Evolutionary conservation across 2,329 filamentous ascomycete species (phyloP), one percentile per base, ranked within the genome.

Genomic region (Lasiodiplodia sp.): DNA sequence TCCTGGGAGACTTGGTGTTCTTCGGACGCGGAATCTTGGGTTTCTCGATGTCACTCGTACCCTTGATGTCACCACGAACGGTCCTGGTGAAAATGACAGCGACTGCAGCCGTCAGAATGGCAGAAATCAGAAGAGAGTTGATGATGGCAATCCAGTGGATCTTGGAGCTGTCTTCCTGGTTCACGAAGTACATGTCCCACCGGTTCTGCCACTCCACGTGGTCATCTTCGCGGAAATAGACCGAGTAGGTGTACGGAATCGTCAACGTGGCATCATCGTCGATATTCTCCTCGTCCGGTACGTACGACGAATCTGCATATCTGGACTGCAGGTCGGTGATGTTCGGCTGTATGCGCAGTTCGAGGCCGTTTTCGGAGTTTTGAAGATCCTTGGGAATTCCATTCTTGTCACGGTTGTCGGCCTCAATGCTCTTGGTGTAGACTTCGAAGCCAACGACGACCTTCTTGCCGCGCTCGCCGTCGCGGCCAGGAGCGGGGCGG

Each of bases 111-210:
- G 92, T 94, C 52, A 97, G 83, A 44, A 96, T 83, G 7, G 91
- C 91, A 62, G 91, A 92, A 72, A 97, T 96, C 72, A 94, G 90
- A 72, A 97, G 80, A 0, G 93, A 96, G 81, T 96, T 97, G 79
- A 96, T 80, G 71, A 97, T 95, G 44, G 93, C 93, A 68, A 97
- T 85, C 92, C 93, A 96, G 77, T 97, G 93, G 28, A 95, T 92
- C 76, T 89, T 90, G 31, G 88, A 90, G 56, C 91, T 92, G 72
- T 95, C 92, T 69, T 93, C 91, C 76, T 96, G 92, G 78, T 95
- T 94, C 69, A 91, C 92, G 81, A 97, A 96, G 79, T 96, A 97
- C 67, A 95, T 83, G 75, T 96, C 92, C 93, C 94, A 97, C 67
- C 93, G 88, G 73, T 90, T 92, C 68, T 86, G 84, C 94, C 94